Base-by-base conservation (phyloP, 2,329 filamentous ascomycete species). In the Phialophora macrospora region DNA sequence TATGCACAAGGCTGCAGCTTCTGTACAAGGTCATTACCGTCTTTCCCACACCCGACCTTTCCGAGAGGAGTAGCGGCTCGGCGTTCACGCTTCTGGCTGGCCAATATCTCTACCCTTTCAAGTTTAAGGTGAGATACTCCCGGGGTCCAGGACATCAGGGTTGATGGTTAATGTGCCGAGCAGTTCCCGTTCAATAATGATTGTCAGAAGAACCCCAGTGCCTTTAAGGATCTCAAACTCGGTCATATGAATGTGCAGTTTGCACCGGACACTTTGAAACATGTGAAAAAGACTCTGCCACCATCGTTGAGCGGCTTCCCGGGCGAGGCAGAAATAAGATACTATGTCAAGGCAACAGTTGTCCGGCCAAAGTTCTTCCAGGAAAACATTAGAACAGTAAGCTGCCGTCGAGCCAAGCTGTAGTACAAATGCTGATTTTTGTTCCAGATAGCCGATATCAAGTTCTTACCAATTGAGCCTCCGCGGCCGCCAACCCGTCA, bases 291-390 rank as follows among this genome's bases (percentile, higher is more conserved):
- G 72, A 96, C 93, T 0, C 82, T 99, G 11, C 95, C 95, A 4
- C 95, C 95, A 0, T 96, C 93, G 4, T 81, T 98, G 61, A 91
- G 86, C n/a, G 92, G 92, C 2, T 93, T 95, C 71, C 91, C 92
- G 0, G 90, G 89, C 34, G 88, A 93, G 77, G 94, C 93, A 24
- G 93, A 97, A 78, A 93, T 98, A 66, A 86, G 89, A 71, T 99
- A 99, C 79, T 99, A 91, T 75, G 85, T 98, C 75, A 99, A 99
- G 77, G 92, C 90, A n/a, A 98, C 95, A 0, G 88, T 98, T 5
- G 91, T 93, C 73, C 84, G 93, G n/a, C 92, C 93, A 0, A 89
- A 90, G 14, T 84, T 97, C 65, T 92, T 96, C 78, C 94, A 94
- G 75, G 93, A 97, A 79, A 97, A 97, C 73, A 90, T 92, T 77